A percentile compares a stretch with the other conserved stretches of the same genome.
Evolutionary conservation across 345 rosid genomes (phyloP).

Genomic region (Schrenkiella parvula): DNA sequence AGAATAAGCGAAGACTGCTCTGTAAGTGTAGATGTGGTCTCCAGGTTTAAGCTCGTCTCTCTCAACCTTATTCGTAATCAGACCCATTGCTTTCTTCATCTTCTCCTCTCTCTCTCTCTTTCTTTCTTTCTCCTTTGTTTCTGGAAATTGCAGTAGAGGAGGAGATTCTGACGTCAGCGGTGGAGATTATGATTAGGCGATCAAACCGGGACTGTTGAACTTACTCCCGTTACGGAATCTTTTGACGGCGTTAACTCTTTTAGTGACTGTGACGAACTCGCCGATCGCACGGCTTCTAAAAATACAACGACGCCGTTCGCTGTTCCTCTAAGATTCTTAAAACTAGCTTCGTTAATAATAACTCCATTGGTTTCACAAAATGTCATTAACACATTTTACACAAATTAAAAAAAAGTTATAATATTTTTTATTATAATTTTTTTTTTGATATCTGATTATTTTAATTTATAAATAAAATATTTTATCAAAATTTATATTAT

Average conservation of each 20-base stretch:
- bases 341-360: neutral
- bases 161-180: conserved; percentile 25
- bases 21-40: conserved; percentile 92
- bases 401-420: too few species aligned
- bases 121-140: neutral
- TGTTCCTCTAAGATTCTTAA: neutral
- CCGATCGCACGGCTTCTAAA: too few species aligned
- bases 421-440: too few species aligned
- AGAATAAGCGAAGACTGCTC: conserved; percentile 90
- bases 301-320: neutral
- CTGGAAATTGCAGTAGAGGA: neutral
- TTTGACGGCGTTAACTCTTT: conserved; percentile 27
- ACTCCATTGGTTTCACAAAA: too few species aligned
- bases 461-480: too few species aligned
- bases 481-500: too few species aligned
- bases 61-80: conserved; percentile 71
- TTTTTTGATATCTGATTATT: too few species aligned
- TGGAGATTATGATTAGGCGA: conserved; percentile 1
- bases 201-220: conserved; percentile 5
- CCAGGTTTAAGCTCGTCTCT: conserved; percentile 78
- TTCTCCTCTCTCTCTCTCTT: neutral
- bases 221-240: conserved; percentile 5
- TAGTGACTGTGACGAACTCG: conserved; percentile 9
- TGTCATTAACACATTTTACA: too few species aligned
- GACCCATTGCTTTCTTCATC: conserved; percentile 51